Base-by-base conservation (phyloP, 2,329 filamentous ascomycete genomes). In the Fusarium hostae region DNA sequence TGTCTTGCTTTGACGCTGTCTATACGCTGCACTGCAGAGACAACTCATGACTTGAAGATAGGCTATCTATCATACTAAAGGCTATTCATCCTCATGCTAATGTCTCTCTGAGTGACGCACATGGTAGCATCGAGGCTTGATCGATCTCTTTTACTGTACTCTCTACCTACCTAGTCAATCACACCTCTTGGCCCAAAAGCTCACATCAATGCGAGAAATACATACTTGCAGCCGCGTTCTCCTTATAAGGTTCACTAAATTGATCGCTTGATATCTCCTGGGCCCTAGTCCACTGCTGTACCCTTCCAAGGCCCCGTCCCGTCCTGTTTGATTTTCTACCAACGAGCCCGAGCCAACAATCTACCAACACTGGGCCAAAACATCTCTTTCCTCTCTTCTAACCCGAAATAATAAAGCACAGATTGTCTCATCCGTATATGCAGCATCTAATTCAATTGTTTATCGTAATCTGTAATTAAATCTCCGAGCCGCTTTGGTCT, bases 281-380 rank as follows among this genome's bases (percentile, higher is more conserved):
- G 45, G 45, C 35, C 65, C 65, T 47, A 68, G 40, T 56, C 37
- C 22, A 20, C 47, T 50, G 28, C 45, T 50, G 28, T 48, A 40
- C 44, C 22, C 34, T n/a, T 39, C n/a, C 37, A 39, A 39, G 37
- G 37, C 20, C 20, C 47, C 34, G 47, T 35, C 30, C 28, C 7
- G 26, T 51, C 9, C 22, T 26, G 51, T 66, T 70, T 70, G 67
- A 54, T 70, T 70, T 70, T 70, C 56, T 52, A 56, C 43, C 44
- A 43, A 26, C 34, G 18, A 67, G 12, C n/a, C 18, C 16, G 24
- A 22, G 24, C 65, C 63, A 56, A 56, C 34, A 44, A 6, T 22
- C 26, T 10, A 28, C 24, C 48, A 56, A n/a, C 34, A 16, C 24
- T 37, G 13, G 24, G 16, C 39, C 44, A 20, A 39, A 50, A 37